A percentile compares a stretch with the other conserved stretches of the same genome.
phyloP scores from a whole-genome alignment of 2,329 filamentous ascomycete species.

The Bipolaris cookei region DNA sequence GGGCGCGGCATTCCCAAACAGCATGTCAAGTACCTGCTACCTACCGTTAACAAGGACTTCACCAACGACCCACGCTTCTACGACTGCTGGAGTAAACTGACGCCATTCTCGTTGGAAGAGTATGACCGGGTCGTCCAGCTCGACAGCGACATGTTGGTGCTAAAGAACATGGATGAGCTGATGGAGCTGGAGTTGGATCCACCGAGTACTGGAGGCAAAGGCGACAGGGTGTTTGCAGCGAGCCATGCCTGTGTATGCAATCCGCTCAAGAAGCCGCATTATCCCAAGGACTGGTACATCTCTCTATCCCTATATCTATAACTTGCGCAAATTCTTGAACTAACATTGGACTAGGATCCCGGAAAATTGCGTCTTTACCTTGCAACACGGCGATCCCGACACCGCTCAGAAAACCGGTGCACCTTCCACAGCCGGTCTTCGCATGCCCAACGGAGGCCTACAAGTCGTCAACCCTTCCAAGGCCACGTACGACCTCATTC shows the following conservation, averaged over 20 bases:
- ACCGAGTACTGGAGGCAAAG: slow-evolving; percentile 58
- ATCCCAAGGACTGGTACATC: slow-evolving; percentile 72
- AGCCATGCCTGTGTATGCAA: slow-evolving; percentile 88
- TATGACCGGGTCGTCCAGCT: slow-evolving; percentile 83
- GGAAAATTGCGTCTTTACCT: slow-evolving; percentile 66
- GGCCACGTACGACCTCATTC: slow-evolving; percentile 60
- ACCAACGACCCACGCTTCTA: slow-evolving; percentile 82
- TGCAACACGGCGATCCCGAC: slow-evolving; percentile 60
- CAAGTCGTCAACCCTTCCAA: slow-evolving; percentile 66
- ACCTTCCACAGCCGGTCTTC: slow-evolving; percentile 57
- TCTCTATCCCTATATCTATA: background rate
- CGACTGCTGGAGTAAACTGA: slow-evolving; percentile 89
- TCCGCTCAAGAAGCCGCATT: slow-evolving; percentile 77
- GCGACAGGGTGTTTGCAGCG: slow-evolving; percentile 76
- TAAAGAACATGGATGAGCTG: slow-evolving; percentile 87
- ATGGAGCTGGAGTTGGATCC: slow-evolving; percentile 80
- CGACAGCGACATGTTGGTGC: slow-evolving; percentile 86
- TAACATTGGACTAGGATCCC: slow-evolving; percentile 51
- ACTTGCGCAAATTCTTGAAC: background rate
- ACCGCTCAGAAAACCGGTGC: slow-evolving; percentile 61
- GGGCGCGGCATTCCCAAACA: slow-evolving; percentile 72
- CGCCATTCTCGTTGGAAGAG: slow-evolving; percentile 75
- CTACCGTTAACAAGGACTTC: slow-evolving; percentile 70
- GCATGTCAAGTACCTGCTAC: slow-evolving; percentile 74
- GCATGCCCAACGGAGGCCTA: slow-evolving; percentile 66